Conservation (phyloP, 305 asterid species). For the Rubia occidens region DNA sequence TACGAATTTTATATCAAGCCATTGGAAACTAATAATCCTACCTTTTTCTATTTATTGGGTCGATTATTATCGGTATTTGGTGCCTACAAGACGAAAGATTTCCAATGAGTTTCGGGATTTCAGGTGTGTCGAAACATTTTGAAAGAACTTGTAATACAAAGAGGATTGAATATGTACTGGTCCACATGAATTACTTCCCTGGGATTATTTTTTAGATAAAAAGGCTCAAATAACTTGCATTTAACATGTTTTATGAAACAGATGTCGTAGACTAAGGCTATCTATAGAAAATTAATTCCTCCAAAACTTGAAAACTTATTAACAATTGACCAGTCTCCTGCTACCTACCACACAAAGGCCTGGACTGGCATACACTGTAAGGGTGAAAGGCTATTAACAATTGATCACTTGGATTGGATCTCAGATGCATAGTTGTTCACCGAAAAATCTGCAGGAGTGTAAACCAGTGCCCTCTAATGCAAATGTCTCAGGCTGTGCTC, state of each 20-base stretch:
- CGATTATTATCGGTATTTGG: no score
- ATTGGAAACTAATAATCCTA: no score
- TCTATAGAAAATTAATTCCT: slow-evolving; percentile 18
- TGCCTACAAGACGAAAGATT: no score
- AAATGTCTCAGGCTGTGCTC: slow-evolving; percentile 82
- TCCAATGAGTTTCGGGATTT: no score
- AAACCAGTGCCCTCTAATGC: slow-evolving; percentile 74
- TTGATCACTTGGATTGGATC: slow-evolving; percentile 38
- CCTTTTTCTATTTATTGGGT: no score
- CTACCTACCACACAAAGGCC: slow-evolving; percentile 39
- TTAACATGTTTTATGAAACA: slow-evolving; percentile 14
- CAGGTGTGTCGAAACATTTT: no score
- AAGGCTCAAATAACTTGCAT: slow-evolving; percentile 1
- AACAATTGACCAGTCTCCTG: slow-evolving; percentile 56
- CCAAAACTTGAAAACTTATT: slow-evolving; percentile 20
- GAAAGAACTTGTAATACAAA: no score
- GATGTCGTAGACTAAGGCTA: slow-evolving; percentile 11
- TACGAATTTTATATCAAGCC: no score
- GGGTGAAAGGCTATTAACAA: not conserved
- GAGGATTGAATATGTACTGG: no score
- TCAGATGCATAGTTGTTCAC: slow-evolving; percentile 36
- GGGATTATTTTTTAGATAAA: not conserved
- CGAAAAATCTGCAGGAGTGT: slow-evolving; percentile 52
- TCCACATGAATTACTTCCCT: no score
- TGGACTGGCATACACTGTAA: slow-evolving; percentile 51